Evolutionary conservation across 257 asterid genomes (phyloP).

Genomic region (Solanum appendiculatum): DNA sequence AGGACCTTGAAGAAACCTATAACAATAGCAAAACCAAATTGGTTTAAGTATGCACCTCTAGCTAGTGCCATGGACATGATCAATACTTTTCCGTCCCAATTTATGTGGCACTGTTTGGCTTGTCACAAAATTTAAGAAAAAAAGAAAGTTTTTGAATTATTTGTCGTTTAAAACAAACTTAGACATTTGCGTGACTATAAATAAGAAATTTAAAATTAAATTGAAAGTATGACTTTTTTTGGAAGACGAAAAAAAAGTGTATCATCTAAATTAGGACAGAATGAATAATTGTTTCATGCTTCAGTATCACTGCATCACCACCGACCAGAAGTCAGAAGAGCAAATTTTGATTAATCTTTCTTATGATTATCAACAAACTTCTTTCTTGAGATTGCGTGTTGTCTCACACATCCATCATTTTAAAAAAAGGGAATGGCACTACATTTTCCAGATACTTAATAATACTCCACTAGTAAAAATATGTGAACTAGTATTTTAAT

Average conservation of each 20-base stretch:
- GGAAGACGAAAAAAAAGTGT: too few species aligned
- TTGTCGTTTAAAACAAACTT: neutral
- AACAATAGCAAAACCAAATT: neutral
- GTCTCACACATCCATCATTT: neutral
- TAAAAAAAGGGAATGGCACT: neutral
- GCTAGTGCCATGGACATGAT: neutral
- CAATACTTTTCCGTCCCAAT: neutral
- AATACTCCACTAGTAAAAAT: neutral
- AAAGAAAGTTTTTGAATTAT: neutral
- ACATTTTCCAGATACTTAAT: neutral
- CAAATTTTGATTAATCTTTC: neutral
- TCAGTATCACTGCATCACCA: neutral
- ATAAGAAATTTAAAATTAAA: neutral
- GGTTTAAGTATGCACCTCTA: neutral
- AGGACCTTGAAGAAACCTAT: conserved; percentile 96
- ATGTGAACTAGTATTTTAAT: neutral
- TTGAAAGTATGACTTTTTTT: too few species aligned
- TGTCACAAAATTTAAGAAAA: accelerated
- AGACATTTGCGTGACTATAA: neutral
- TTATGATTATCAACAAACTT: neutral
- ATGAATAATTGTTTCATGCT: neutral
- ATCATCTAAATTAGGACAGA: too few species aligned
- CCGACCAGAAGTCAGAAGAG: neutral
- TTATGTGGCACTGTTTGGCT: neutral
- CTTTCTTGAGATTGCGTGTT: neutral